phyloP scores from a whole-genome alignment of 2,329 filamentous ascomycete species.

The Fusarium buxicola region DNA sequence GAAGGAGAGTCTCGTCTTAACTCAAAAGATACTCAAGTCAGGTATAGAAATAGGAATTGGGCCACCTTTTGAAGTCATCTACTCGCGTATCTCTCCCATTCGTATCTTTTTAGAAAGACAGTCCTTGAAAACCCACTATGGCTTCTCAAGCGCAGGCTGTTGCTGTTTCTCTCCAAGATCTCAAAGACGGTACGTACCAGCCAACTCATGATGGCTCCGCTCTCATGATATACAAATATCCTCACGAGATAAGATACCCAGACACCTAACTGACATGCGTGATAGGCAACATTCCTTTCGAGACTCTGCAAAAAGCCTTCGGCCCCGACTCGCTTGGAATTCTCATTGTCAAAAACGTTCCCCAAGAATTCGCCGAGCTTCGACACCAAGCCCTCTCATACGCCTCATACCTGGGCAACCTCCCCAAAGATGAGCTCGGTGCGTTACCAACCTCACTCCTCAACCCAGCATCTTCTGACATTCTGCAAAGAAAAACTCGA shows the following conservation, averaged over 20 bases:
- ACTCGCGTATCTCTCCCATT: not conserved
- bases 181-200: slow-evolving; percentile 64
- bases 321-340: slow-evolving; percentile 92
- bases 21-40: too few relatives aligned
- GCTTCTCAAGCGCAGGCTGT: slow-evolving; percentile 65
- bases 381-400: slow-evolving; percentile 83
- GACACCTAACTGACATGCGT: slow-evolving; percentile 22
- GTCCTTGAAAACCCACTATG: slow-evolving; percentile 48
- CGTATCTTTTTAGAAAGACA: not conserved
- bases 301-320: slow-evolving; percentile 81
- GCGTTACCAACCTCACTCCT: slow-evolving; percentile 40
- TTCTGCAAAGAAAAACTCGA: slow-evolving; percentile 62
- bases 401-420: slow-evolving; percentile 87
- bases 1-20: not conserved
- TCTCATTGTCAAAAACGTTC: slow-evolving; percentile 89
- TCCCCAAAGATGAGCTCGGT: slow-evolving; percentile 79
- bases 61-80: not conserved
- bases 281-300: slow-evolving; percentile 74
- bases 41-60: slow-evolving; percentile 1
- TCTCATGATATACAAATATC: slow-evolving; percentile 6
- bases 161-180: slow-evolving; percentile 70
- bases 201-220: slow-evolving; percentile 23
- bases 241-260: not conserved
- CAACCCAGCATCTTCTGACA: not conserved
- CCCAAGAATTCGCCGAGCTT: slow-evolving; percentile 75